phyloP scores from a whole-genome alignment of 192 early-diverging fungal species.

The Backusella australiensis region DNA sequence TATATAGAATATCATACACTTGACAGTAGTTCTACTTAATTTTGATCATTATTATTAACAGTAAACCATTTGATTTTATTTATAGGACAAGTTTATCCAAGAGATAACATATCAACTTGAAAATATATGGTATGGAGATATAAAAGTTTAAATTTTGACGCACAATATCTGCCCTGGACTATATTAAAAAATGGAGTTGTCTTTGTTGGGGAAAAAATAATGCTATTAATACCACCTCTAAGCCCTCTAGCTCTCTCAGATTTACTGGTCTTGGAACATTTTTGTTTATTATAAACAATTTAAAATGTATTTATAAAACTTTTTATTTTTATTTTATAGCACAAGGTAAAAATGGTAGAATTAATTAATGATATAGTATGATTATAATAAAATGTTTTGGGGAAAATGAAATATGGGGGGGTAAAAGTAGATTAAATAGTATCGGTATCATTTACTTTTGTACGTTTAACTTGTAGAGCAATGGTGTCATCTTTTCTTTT shows the following conservation, averaged over 20 bases:
- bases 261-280: neutral
- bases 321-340: neutral
- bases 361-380: neutral
- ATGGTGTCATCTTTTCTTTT: neutral
- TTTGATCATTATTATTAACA: too few relatives aligned
- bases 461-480: neutral
- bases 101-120: too few relatives aligned
- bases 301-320: neutral
- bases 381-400: too few relatives aligned
- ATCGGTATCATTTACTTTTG: conserved; percentile 2
- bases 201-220: neutral
- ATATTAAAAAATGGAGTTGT: neutral
- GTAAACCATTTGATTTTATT: too few relatives aligned
- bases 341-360: neutral
- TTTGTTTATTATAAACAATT: neutral
- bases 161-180: too few relatives aligned
- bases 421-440: neutral
- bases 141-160: too few relatives aligned
- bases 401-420: neutral
- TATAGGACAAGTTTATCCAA: too few relatives aligned
- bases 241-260: neutral
- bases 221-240: neutral
- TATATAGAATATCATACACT: too few relatives aligned
- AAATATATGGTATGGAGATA: too few relatives aligned
- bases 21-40: too few relatives aligned